These are phyloP conservation scores for Irpex rosettiformis DNA, from an alignment of 1,284 basidiomycete genomes.

Conservation along the genomic window DNA sequence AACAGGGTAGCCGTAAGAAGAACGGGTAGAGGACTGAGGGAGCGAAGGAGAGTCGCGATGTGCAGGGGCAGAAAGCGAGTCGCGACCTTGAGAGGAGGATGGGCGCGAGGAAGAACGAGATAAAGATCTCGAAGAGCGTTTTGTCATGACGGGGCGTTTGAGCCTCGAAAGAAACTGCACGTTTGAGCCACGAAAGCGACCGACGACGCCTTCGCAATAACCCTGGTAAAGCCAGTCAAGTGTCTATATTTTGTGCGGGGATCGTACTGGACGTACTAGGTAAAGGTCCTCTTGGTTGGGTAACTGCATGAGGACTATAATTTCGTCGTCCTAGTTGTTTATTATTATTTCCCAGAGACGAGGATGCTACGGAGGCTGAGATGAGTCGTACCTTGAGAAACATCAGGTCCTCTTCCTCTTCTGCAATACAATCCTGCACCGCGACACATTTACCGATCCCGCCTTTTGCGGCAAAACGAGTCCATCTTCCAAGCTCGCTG, in stretches of 20 bases:
- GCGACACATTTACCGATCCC: constrained; percentile 79
- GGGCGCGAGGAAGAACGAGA: constrained; percentile 25
- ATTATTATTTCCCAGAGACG: not conserved
- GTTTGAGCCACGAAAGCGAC: constrained; percentile 66
- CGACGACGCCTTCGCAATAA: constrained; percentile 88
- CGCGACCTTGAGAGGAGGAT: constrained; percentile 19
- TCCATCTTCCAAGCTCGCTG: constrained; percentile 72
- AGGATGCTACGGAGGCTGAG: not conserved
- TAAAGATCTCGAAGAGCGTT: constrained; percentile 40
- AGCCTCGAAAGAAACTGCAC: constrained; percentile 76
- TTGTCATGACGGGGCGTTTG: constrained; percentile 78
- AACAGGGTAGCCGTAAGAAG: constrained; percentile 9
- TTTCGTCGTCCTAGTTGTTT: constrained; percentile 64
- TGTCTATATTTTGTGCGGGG: not conserved
- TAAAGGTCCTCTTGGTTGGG: constrained; percentile 50
- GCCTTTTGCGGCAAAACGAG: constrained; percentile 75
- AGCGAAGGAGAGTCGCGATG: constrained; percentile 20
- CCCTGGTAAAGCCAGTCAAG: constrained; percentile 22
- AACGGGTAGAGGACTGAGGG: constrained; percentile 6
- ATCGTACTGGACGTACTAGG: constrained; percentile 45
- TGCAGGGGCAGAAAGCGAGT: constrained; percentile 11
- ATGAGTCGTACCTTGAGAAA: constrained; percentile 67
- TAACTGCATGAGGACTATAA: constrained; percentile 78
- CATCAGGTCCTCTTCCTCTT: constrained; percentile 81
- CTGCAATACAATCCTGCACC: constrained; percentile 71